Conservation (phyloP, 306 rosid species). For the Lathyrus oleraceus region DNA sequence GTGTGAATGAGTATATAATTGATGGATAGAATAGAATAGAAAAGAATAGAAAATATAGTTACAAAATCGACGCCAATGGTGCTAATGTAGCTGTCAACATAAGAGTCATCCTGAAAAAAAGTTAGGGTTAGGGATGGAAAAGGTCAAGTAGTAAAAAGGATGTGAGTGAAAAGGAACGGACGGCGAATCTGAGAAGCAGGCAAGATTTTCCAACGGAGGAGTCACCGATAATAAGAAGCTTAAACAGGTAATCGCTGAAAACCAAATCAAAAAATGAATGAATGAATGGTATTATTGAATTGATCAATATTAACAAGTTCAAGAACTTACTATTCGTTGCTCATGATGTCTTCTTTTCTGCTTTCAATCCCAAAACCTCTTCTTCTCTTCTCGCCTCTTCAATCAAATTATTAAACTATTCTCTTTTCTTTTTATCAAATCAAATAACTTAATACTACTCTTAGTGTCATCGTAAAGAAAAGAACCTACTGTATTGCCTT, state of each 20-base stretch:
- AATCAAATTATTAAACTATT: too few relatives aligned
- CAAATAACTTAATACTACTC: too few relatives aligned
- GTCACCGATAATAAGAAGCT: conserved; percentile 91
- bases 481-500: too few relatives aligned
- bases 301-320: not conserved
- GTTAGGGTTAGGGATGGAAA: not conserved
- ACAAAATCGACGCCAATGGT: conserved; percentile 99
- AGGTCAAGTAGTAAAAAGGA: not conserved
- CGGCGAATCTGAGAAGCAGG: conserved; percentile 90
- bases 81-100: conserved; percentile 90
- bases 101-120: conserved; percentile 76
- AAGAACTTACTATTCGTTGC: conserved; percentile 74
- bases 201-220: conserved; percentile 97
- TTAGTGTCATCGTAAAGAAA: too few relatives aligned
- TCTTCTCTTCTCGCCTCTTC: not conserved
- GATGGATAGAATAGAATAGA: too few relatives aligned
- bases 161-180: conserved; percentile 29
- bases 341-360: conserved; percentile 37
- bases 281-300: not conserved
- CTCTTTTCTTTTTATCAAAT: too few relatives aligned
- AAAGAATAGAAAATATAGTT: not conserved
- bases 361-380: not conserved
- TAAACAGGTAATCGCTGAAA: conserved; percentile 86
- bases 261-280: not conserved
- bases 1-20: too few relatives aligned